These are phyloP conservation scores for Erysimum cheiri DNA, from an alignment of 441 rosid species.

Conservation along the genomic window DNA sequence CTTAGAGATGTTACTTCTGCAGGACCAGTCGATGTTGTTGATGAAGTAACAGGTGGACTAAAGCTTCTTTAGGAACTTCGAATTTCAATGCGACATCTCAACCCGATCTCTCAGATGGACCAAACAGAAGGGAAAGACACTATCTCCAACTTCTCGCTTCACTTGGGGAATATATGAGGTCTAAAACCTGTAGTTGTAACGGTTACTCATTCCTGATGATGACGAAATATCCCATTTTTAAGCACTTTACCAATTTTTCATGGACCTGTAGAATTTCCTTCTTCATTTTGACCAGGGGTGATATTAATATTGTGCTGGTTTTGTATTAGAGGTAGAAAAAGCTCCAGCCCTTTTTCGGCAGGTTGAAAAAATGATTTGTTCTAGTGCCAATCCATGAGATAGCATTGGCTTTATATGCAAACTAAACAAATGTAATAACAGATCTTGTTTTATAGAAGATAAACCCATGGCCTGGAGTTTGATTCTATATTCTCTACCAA, in stretches of 20 bases:
- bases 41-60: slow-evolving; percentile 85
- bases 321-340: slow-evolving; percentile 18
- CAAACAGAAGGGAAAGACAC: slow-evolving; percentile 27
- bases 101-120: slow-evolving; percentile 31
- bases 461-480: not conserved
- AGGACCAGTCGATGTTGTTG: slow-evolving; percentile 88
- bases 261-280: slow-evolving; percentile 10
- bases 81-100: slow-evolving; percentile 4
- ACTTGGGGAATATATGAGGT: not conserved
- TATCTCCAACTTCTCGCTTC: not conserved
- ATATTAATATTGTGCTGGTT: slow-evolving; percentile 17
- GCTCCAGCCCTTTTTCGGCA: slow-evolving; percentile 8
- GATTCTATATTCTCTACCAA: slow-evolving; percentile 18
- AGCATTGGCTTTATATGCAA: slow-evolving; percentile 11
- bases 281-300: slow-evolving; percentile 25
- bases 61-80: slow-evolving; percentile 63
- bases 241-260: slow-evolving; percentile 7
- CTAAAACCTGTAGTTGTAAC: not conserved
- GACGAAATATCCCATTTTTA: slow-evolving; percentile 33
- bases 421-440: slow-evolving; percentile 24
- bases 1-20: slow-evolving; percentile 28
- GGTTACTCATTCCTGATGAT: slow-evolving; percentile 37
- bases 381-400: slow-evolving; percentile 3
- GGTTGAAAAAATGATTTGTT: slow-evolving; percentile 27
- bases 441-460: slow-evolving; percentile 21